A percentile compares a stretch with the other conserved stretches of the same genome.
These are phyloP conservation scores for Astrothelium subdiscretum DNA, from an alignment of 495 filamentous ascomycete genomes.

Conservation along the genomic window DNA sequence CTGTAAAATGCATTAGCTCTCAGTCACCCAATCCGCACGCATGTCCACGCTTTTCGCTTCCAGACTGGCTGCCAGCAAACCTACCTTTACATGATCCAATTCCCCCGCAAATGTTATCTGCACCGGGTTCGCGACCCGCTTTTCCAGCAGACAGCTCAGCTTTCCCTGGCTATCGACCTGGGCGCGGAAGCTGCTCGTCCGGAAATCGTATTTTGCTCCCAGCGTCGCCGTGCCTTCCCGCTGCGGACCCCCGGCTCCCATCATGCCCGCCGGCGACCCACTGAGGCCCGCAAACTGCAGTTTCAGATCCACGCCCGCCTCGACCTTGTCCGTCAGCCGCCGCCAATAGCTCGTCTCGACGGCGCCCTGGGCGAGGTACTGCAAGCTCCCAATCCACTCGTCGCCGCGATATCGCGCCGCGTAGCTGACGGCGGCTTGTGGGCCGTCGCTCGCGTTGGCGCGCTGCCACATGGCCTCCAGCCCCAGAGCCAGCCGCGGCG, in stretches of 20 bases:
- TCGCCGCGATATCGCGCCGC: slow-evolving; percentile 75
- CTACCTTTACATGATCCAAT: slow-evolving; percentile 91
- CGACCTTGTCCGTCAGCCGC: slow-evolving; percentile 84
- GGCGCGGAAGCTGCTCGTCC: slow-evolving; percentile 82
- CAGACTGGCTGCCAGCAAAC: slow-evolving; percentile 18
- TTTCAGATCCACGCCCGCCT: slow-evolving; percentile 91
- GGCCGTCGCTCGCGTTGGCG: slow-evolving; percentile 58
- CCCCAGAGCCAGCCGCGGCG: slow-evolving; percentile 76
- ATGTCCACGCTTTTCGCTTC: not conserved
- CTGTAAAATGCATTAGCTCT: slow-evolving; percentile 34
- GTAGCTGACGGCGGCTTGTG: slow-evolving; percentile 78
- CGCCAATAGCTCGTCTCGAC: slow-evolving; percentile 93
- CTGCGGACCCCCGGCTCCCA: slow-evolving; percentile 54
- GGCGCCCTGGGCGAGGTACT: slow-evolving; percentile 71
- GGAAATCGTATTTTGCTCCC: slow-evolving; percentile 97
- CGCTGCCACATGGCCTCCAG: slow-evolving; percentile 92
- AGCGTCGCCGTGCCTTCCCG: slow-evolving; percentile 84
- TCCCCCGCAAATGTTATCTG: slow-evolving; percentile 90
- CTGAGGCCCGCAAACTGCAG: slow-evolving; percentile 64
- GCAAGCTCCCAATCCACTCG: slow-evolving; percentile 84
- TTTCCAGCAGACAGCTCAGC: slow-evolving; percentile 86
- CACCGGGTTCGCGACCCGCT: slow-evolving; percentile 82
- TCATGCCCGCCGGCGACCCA: slow-evolving; percentile 37
- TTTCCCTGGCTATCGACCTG: slow-evolving; percentile 92
- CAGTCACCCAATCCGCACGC: slow-evolving; percentile 3